Evolutionary conservation across 345 rosid species (phyloP), one percentile per base, ranked within the genome.

Genomic region (Citrus mangshanensis): DNA sequence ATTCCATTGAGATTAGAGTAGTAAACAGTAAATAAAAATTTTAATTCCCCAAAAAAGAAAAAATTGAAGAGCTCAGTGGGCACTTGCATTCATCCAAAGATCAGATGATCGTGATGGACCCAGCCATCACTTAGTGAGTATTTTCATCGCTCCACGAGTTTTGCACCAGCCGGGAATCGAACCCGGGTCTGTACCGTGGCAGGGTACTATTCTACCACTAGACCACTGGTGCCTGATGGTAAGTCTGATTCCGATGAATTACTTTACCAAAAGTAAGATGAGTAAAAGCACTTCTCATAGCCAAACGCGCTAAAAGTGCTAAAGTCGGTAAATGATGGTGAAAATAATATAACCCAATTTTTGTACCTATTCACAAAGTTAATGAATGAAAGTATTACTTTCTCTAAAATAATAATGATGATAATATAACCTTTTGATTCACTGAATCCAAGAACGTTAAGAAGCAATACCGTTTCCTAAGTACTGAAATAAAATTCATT

Each of bases 161-260:
- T 19, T 61, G 89, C 89, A 84, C 82, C 88, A 83, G 90, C 88
- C 84, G 90, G 86, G 87, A 87, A 87, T 85, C 86, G 82, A 85
- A 82, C 88, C 86, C 86, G 84, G 88, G 87, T 87, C 86, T 84
- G 81, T 79, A 85, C 88, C 82, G 85, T 84, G 87, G 87, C 85
- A 88, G 83, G 85, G 83, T 84, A 85, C 90, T 85, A 88, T 88
- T 85, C 87, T 85, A 88, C 86, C 87, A 82, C 85, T 84, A 85
- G 87, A 85, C 86, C 87, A 84, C 88, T 84, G 87, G 88, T 80
- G 77, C 55, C 0, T 4, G 55, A 1, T 37, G 9, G 6, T 0
- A 7, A 1, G 1, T 1, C 9, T 1, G 2, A 1, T 37, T 37
- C 9, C 1, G 0, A 7, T 37, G 0, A 37, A 37, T 6, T 7